These are phyloP conservation scores for Scedosporium dehoogii DNA, from an alignment of 2,329 filamentous ascomycete genomes.

Conservation along the genomic window DNA sequence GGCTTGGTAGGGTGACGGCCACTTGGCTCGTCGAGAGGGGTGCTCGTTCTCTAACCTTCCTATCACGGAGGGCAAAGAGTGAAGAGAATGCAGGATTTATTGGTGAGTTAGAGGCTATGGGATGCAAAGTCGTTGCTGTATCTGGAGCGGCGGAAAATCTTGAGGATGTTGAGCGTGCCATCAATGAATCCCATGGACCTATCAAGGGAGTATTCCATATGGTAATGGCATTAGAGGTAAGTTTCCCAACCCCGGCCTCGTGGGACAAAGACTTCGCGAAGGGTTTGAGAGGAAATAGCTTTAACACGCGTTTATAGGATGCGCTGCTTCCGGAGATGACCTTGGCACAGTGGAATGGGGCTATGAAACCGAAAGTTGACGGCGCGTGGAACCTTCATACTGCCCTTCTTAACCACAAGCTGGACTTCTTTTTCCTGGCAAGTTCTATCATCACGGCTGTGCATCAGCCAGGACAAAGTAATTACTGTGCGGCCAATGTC, in stretches of 20 bases:
- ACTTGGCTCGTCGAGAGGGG: constrained; percentile 21
- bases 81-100: constrained; percentile 11
- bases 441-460: constrained; percentile 29
- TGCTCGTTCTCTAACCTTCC: constrained; percentile 17
- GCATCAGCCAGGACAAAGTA: constrained; percentile 46
- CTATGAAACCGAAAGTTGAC: constrained; percentile 23
- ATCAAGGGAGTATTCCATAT: constrained; percentile 27
- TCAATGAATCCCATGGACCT: constrained; percentile 11
- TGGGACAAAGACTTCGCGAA: not conserved
- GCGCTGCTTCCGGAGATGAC: constrained; percentile 24
- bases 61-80: constrained; percentile 16
- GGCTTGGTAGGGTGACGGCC: constrained; percentile 18
- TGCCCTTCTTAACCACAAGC: constrained; percentile 12
- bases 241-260: not conserved
- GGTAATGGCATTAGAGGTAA: constrained; percentile 11
- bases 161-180: not conserved
- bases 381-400: constrained; percentile 31
- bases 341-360: constrained; percentile 21
- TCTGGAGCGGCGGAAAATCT: constrained; percentile 13
- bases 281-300: not conserved
- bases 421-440: constrained; percentile 28
- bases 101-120: constrained; percentile 15
- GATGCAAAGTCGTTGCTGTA: constrained; percentile 15
- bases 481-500: constrained; percentile 46
- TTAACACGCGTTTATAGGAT: constrained; percentile 12